Percentiles rank a stretch among this genome's conserved stretches.
Evolutionary conservation across 2,329 filamentous ascomycete species (phyloP).

Genomic region (Hypoxylon sp.): DNA sequence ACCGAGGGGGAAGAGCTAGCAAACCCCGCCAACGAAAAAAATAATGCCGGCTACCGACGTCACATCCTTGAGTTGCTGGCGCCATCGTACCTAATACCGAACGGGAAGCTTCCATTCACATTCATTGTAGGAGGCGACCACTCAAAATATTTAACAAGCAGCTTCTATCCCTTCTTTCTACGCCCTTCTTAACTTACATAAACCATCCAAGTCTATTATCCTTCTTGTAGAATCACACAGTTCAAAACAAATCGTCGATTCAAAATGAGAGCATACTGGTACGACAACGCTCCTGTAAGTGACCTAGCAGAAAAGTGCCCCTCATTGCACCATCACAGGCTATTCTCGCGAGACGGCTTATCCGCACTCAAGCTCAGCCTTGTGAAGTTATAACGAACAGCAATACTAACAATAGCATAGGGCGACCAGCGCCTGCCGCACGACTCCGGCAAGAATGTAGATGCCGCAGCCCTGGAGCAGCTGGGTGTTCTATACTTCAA

Average conservation of each 20-base stretch:
- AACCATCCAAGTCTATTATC: background rate
- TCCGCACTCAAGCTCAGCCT: conserved; percentile 11
- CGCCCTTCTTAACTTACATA: conserved; percentile 1
- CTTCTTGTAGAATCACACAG: background rate
- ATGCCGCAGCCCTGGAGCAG: conserved; percentile 74
- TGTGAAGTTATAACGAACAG: background rate
- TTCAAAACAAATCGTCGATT: conserved; percentile 1
- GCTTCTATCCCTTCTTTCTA: conserved; percentile 9
- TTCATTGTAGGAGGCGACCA: conserved; percentile 6
- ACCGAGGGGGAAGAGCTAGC: conserved; percentile 30
- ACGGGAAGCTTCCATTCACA: conserved; percentile 11
- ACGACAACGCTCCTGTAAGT: conserved; percentile 69
- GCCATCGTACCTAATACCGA: conserved; percentile 32
- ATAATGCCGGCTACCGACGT: conserved; percentile 44
- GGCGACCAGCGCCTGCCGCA: conserved; percentile 95
- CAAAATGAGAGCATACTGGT: conserved; percentile 72
- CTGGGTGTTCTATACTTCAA: conserved; percentile 87
- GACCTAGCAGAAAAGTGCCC: conserved; percentile 18
- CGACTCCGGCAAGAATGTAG: conserved; percentile 82
- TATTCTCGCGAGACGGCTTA: conserved; percentile 27
- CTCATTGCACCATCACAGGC: conserved; percentile 31
- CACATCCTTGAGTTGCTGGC: conserved; percentile 41
- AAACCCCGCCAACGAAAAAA: conserved; percentile 47
- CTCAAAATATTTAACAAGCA: conserved; percentile 35
- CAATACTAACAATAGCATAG: conserved; percentile 61